These are phyloP conservation scores for Trichoderma sp. DNA, from an alignment of 2,329 filamentous ascomycete genomes.

Conservation along the genomic window DNA sequence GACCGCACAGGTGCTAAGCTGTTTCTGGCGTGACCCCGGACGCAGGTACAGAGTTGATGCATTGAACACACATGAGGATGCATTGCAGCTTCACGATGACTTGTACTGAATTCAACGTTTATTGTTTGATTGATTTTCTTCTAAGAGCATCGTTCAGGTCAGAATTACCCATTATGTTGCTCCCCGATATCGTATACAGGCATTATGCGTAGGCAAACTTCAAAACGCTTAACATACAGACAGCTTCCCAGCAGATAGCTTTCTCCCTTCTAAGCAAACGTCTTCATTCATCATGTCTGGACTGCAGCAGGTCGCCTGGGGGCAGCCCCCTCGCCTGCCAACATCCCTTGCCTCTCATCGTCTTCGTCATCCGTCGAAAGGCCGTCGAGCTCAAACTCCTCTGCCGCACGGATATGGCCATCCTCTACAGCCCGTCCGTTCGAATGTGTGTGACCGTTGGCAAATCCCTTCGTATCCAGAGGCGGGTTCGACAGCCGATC, in stretches of 20 bases:
- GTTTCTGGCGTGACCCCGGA: conserved; percentile 16
- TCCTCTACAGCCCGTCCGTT: conserved; percentile 49
- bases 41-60: not conserved
- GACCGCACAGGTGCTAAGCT: not conserved
- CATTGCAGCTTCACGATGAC: not conserved
- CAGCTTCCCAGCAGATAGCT: not conserved
- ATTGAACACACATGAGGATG: not conserved
- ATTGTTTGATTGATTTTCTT: not conserved
- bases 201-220: conserved; percentile 19
- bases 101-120: not conserved
- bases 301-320: conserved; percentile 12
- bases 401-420: conserved; percentile 71
- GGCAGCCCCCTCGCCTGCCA: conserved; percentile 28
- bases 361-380: conserved; percentile 87
- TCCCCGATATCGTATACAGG: conserved; percentile 12
- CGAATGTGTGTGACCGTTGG: conserved; percentile 41
- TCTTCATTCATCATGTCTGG: not conserved
- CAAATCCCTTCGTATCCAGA: conserved; percentile 41
- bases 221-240: conserved; percentile 12
- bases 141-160: not conserved
- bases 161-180: not conserved
- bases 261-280: not conserved
- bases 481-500: conserved; percentile 58
- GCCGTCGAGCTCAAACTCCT: conserved; percentile 92
- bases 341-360: conserved; percentile 49